These are phyloP conservation scores for Tylopilus balloui DNA, from an alignment of 768 basidiomycete genomes.

Conservation along the genomic window DNA sequence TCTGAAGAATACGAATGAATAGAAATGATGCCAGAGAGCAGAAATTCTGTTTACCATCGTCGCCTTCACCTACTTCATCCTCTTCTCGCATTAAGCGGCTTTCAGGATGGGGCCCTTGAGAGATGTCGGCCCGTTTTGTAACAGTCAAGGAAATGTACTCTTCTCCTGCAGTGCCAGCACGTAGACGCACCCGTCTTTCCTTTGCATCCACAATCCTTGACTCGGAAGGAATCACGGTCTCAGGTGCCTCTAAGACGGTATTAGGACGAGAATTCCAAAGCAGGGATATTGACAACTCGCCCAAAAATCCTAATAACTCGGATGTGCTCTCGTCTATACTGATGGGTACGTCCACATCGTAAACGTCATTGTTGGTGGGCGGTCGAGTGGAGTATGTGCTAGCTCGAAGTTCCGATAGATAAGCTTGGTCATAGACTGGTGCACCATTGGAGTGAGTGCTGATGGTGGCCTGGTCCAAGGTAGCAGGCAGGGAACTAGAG, in stretches of 20 bases:
- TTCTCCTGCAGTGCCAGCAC: constrained; percentile 47
- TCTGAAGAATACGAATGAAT: constrained; percentile 41
- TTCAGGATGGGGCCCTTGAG: constrained; percentile 77
- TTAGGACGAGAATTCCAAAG: not conserved
- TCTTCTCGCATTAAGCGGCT: constrained; percentile 81
- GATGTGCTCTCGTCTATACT: constrained; percentile 38
- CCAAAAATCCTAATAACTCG: constrained; percentile 28
- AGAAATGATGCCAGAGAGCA: not conserved
- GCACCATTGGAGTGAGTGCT: constrained; percentile 41
- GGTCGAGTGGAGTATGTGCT: constrained; percentile 60
- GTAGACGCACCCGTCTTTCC: constrained; percentile 68
- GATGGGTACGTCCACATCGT: constrained; percentile 49
- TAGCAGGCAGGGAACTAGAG: constrained; percentile 38
- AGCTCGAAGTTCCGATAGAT: constrained; percentile 76
- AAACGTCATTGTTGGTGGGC: constrained; percentile 34
- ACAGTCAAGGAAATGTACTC: constrained; percentile 81
- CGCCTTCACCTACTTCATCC: constrained; percentile 83
- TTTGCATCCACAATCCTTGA: constrained; percentile 70
- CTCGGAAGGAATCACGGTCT: constrained; percentile 59
- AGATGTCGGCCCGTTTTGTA: constrained; percentile 46
- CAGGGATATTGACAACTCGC: constrained; percentile 21
- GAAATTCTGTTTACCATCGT: constrained; percentile 59
- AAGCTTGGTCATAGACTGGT: constrained; percentile 66
- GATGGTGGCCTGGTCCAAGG: constrained; percentile 55
- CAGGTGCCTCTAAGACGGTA: constrained; percentile 32